phyloP scores from a whole-genome alignment of 2,329 filamentous ascomycete species.

The Plenodomus biglobosus region DNA sequence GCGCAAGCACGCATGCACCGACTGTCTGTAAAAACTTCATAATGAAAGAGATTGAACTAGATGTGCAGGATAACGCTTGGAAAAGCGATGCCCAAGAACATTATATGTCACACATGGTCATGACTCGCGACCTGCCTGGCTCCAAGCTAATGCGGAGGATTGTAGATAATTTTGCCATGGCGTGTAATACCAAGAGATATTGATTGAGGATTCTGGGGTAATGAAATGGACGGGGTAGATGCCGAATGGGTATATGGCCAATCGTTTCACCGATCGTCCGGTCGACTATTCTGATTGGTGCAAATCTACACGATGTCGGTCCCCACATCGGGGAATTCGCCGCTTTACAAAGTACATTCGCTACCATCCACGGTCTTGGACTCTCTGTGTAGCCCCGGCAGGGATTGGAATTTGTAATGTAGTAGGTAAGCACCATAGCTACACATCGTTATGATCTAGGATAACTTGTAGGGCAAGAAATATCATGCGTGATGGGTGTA shows the following conservation, averaged over 20 bases:
- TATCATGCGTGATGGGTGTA: no score
- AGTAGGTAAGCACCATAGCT: no score
- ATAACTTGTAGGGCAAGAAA: no score
- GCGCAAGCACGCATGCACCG: slow-evolving; percentile 13
- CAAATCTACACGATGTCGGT: slow-evolving; percentile 1
- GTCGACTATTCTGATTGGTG: slow-evolving; percentile 13
- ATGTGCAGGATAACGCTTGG: background rate
- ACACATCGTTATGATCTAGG: no score
- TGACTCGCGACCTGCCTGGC: background rate
- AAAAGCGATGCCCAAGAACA: background rate
- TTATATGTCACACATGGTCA: background rate
- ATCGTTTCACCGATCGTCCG: background rate
- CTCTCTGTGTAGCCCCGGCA: background rate
- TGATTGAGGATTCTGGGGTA: background rate
- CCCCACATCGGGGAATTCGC: slow-evolving; percentile 5
- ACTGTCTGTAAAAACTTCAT: slow-evolving; percentile 22
- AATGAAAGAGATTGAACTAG: background rate
- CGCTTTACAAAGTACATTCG: slow-evolving; percentile 1
- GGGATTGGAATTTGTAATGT: no score
- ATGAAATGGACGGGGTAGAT: background rate
- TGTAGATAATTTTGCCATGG: background rate
- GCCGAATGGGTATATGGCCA: background rate
- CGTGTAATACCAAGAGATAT: background rate
- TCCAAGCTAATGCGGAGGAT: background rate
- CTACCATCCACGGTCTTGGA: background rate